A percentile compares a stretch with the other conserved stretches of the same genome.
Conservation (phyloP, 2,329 filamentous ascomycete species). For the Ophiostoma australiae region DNA sequence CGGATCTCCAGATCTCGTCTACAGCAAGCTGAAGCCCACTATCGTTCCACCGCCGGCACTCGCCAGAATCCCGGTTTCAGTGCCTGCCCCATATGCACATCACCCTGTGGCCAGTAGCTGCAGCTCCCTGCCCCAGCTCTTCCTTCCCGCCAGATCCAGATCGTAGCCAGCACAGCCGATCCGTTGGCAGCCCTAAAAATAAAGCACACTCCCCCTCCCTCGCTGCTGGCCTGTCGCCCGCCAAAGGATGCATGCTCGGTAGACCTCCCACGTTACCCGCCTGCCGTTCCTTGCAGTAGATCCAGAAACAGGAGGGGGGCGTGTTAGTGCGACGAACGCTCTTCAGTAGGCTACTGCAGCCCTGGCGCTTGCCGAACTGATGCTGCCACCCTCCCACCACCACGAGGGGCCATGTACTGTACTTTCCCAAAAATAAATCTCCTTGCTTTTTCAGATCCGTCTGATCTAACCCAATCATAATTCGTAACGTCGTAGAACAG, state of each 20-base stretch:
- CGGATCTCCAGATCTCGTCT: constrained; percentile 9
- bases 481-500: constrained; percentile 46
- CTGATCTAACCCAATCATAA: constrained; percentile 49
- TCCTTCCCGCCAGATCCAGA: neutral
- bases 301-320: constrained; percentile 20
- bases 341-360: constrained; percentile 31
- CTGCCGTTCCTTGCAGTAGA: constrained; percentile 26
- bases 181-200: constrained; percentile 14
- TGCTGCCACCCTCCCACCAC: constrained; percentile 25
- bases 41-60: constrained; percentile 5
- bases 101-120: constrained; percentile 12
- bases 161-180: constrained; percentile 5
- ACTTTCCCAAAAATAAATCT: constrained; percentile 35
- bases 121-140: neutral
- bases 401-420: constrained; percentile 36
- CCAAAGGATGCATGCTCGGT: constrained; percentile 8
- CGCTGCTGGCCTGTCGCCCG: constrained; percentile 18
- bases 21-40: constrained; percentile 2
- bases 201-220: constrained; percentile 27
- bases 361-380: constrained; percentile 31
- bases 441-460: constrained; percentile 34
- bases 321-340: constrained; percentile 20
- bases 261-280: constrained; percentile 12
- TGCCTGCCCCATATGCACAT: constrained; percentile 21
- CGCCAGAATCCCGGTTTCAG: neutral